These are phyloP conservation scores for Botryosphaeria dothidea DNA, from an alignment of 2,329 filamentous ascomycete genomes.

Conservation along the genomic window DNA sequence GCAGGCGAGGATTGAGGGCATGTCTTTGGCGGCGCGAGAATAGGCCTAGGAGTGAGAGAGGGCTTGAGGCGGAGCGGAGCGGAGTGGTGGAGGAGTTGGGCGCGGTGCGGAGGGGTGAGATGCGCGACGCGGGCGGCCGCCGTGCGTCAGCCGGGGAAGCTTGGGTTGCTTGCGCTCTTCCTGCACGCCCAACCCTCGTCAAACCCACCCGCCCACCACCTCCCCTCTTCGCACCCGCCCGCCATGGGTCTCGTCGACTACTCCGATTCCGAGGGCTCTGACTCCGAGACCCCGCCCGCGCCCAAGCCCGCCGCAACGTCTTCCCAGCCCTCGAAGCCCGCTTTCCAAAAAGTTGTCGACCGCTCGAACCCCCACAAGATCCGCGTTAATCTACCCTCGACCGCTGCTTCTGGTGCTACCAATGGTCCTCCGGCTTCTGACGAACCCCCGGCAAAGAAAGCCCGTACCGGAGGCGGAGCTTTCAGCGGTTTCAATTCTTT, in stretches of 20 bases:
- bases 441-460: constrained; percentile 70
- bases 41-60: background rate
- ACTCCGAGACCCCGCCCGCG: constrained; percentile 52
- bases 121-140: constrained; percentile 13
- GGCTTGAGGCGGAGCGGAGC: background rate
- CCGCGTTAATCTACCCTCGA: constrained; percentile 71
- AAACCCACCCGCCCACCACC: background rate
- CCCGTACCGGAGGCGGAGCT: constrained; percentile 62
- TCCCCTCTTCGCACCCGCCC: constrained; percentile 20
- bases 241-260: constrained; percentile 79
- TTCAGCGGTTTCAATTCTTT: constrained; percentile 86
- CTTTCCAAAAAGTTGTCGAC: constrained; percentile 79
- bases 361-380: constrained; percentile 82
- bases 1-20: background rate
- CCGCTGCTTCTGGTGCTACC: constrained; percentile 28
- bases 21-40: background rate
- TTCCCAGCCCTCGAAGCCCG: constrained; percentile 50
- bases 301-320: constrained; percentile 33
- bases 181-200: background rate
- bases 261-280: constrained; percentile 74
- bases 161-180: no score
- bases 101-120: constrained; percentile 11
- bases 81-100: background rate
- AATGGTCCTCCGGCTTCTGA: constrained; percentile 29
- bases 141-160: constrained; percentile 11